phyloP scores from a whole-genome alignment of 768 basidiomycete genomes.

The Lentinus tigrinus region DNA sequence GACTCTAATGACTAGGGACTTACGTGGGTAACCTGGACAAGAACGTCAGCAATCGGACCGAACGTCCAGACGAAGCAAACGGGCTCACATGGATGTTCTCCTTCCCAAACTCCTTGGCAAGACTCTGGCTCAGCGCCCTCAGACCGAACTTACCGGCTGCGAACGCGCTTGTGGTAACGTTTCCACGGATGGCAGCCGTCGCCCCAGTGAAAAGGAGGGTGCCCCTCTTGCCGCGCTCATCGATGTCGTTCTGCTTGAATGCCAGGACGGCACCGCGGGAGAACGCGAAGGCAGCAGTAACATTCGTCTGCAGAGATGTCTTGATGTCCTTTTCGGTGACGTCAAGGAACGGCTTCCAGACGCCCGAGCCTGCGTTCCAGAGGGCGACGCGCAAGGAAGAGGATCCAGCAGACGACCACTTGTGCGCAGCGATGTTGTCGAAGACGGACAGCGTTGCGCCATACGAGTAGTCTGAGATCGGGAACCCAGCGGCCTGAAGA shows the following conservation, averaged over 20 bases:
- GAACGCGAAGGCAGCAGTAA: constrained; percentile 39
- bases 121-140: constrained; percentile 38
- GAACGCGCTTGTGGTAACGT: constrained; percentile 36
- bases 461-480: constrained; percentile 32
- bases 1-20: too few species aligned
- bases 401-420: constrained; percentile 22
- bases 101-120: constrained; percentile 42
- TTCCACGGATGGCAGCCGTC: constrained; percentile 40
- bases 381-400: constrained; percentile 38
- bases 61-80: background rate
- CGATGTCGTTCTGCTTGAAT: constrained; percentile 31
- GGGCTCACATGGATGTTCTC: constrained; percentile 40
- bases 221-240: constrained; percentile 33
- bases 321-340: constrained; percentile 35
- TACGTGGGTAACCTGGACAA: constrained; percentile 62
- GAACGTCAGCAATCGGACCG: background rate
- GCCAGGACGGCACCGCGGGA: constrained; percentile 32
- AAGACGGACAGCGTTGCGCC: constrained; percentile 31
- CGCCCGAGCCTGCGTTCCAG: constrained; percentile 35
- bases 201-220: constrained; percentile 45
- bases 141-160: constrained; percentile 39
- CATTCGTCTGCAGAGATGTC: constrained; percentile 28
- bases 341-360: constrained; percentile 38
- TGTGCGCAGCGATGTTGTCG: constrained; percentile 29
- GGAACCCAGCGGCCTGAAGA: constrained; percentile 37